These are phyloP conservation scores for Exophiala alcalophila DNA, from an alignment of 2,329 filamentous ascomycete genomes.

Conservation along the genomic window DNA sequence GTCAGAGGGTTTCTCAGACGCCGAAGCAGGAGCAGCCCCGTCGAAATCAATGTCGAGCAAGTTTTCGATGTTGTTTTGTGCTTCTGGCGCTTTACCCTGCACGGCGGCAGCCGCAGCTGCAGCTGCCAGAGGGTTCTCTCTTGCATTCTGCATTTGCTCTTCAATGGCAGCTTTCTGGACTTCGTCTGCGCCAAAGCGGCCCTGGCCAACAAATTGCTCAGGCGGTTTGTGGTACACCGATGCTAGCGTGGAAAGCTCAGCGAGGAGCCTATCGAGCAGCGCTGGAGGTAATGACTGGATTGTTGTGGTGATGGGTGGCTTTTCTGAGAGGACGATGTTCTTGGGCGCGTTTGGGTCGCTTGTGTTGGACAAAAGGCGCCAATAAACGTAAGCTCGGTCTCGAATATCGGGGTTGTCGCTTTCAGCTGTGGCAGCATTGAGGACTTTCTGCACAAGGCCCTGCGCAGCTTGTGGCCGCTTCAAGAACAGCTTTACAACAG, in stretches of 20 bases:
- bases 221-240: slow-evolving; percentile 99
- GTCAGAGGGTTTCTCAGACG: slow-evolving; percentile 61
- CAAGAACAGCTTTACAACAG: slow-evolving; percentile 94
- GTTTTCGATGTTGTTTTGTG: slow-evolving; percentile 83
- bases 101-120: slow-evolving; percentile 68
- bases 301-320: slow-evolving; percentile 89
- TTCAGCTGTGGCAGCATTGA: slow-evolving; percentile 87
- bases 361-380: slow-evolving; percentile 77
- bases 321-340: slow-evolving; percentile 88
- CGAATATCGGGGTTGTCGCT: slow-evolving; percentile 98
- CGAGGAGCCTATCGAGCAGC: slow-evolving; percentile 84
- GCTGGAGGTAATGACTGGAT: slow-evolving; percentile 82
- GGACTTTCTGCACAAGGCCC: slow-evolving; percentile 85
- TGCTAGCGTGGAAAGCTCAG: slow-evolving; percentile 87
- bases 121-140: slow-evolving; percentile 90
- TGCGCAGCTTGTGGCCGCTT: slow-evolving; percentile 95
- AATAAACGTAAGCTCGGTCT: slow-evolving; percentile 96
- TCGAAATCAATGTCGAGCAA: slow-evolving; percentile 95
- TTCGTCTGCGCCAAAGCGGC: slow-evolving; percentile 86
- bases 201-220: slow-evolving; percentile 95
- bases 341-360: slow-evolving; percentile 89
- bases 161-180: slow-evolving; percentile 95
- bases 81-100: slow-evolving; percentile 49
- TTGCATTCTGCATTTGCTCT: slow-evolving; percentile 87
- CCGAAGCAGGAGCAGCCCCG: slow-evolving; percentile 83